These are phyloP conservation scores for Neurospora sublineolata DNA, from an alignment of 495 filamentous ascomycete genomes.

Conservation along the genomic window DNA sequence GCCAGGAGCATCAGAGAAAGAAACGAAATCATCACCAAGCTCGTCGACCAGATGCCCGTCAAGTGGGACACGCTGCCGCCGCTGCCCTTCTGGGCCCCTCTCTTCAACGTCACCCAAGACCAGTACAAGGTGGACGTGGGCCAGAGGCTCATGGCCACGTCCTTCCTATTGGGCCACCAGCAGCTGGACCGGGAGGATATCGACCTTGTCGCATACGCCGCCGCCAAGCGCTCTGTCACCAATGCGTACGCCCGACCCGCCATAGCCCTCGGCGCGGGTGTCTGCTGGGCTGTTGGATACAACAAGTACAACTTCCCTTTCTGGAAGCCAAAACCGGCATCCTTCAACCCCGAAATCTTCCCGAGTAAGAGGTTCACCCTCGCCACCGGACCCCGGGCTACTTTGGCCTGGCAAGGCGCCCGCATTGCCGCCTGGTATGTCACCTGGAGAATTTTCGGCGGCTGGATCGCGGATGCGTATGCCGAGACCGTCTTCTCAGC, in stretches of 20 bases:
- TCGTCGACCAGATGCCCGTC: conserved; percentile 1
- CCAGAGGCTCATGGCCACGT: not conserved
- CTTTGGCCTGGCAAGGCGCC: conserved; percentile 4
- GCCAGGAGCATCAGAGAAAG: not conserved
- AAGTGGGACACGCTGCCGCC: conserved; percentile 8
- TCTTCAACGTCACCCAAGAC: conserved; percentile 1
- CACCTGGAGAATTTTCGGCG: not conserved
- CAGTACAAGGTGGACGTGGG: conserved; percentile 1
- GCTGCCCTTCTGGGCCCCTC: conserved; percentile 4
- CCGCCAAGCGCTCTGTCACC: not conserved
- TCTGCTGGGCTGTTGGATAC: conserved; percentile 7
- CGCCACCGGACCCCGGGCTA: conserved; percentile 3
- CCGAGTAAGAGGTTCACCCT: not conserved
- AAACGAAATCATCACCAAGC: not conserved
- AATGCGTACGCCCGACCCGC: conserved; percentile 6
- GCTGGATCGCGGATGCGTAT: not conserved
- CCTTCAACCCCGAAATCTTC: conserved; percentile 8
- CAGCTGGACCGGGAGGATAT: conserved; percentile 1
- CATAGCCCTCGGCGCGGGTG: not conserved
- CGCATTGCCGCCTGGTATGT: conserved; percentile 8
- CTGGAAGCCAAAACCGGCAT: conserved; percentile 8
- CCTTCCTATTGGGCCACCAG: not conserved
- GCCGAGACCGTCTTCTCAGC: not conserved
- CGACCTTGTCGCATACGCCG: conserved; percentile 6
- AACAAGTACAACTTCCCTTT: conserved; percentile 16